Base-by-base conservation (phyloP, 257 asterid genomes). In the Lavandula angustifolia region DNA sequence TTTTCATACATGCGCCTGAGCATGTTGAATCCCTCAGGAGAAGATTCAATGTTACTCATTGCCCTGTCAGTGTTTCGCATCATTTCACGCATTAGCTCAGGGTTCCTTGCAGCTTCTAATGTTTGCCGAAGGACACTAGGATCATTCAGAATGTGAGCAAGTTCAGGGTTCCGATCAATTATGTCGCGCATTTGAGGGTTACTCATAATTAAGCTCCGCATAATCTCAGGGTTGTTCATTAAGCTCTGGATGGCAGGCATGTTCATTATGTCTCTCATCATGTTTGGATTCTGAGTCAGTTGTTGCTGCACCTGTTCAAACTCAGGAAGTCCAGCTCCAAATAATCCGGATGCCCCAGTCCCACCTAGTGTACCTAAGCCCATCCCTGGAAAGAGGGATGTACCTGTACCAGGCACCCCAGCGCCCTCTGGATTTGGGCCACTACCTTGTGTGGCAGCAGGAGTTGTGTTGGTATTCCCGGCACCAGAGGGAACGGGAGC, bases 1-100 rank as follows among this genome's bases (percentile, higher is more conserved):
- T 81, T 84, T 64, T 81, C 91, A 60, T 84, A 84, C 91, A 84
- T 81, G 64, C 91, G 87, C 50, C 91, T 79, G 50, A 84, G 91
- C 85, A 81, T 79, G 84, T 84, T 84, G 70, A 84, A 84, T 16
- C 87, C 91, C 79, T 84, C 91, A 0, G 91, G 87, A 79, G 91
- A 84, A 49, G 91, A 79, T 79, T 84, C 90, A 67, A 84, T 81
- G 72, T 84, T 82, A 68, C 87, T 82, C 87, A 82, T 79, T 38
- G 87, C 87, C 77, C 87, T 77, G 72, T 82, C 87, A 54, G 85
- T 82, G 68, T 82, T 82, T 35, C 87, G 77, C 87, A 82, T 82
- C 87, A 82, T 79, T 75, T 82, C 87, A 59, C 82, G 85, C 87
- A 82, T 82, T 66, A 84, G 70, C 71, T 84, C 91, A 61, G 90